Evolutionary conservation across 768 basidiomycete species (phyloP).

Genomic region (Lepiota brunneoincarnata): DNA sequence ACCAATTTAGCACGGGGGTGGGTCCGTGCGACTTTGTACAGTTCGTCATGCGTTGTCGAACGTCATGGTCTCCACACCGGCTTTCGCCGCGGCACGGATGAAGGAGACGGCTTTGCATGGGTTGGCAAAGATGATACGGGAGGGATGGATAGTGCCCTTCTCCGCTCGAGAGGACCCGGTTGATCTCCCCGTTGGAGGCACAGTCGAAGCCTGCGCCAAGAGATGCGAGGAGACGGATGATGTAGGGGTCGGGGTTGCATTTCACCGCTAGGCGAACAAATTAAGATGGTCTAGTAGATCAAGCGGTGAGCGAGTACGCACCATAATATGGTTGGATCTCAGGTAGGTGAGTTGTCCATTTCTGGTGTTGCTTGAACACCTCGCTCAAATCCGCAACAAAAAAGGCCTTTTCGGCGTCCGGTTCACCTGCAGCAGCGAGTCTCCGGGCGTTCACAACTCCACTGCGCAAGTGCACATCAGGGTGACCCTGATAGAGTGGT

Average conservation of each 20-base stretch:
- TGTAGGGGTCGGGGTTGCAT: slow-evolving; percentile 96
- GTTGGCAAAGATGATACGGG: slow-evolving; percentile 94
- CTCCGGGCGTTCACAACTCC: slow-evolving; percentile 69
- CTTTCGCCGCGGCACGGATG: slow-evolving; percentile 77
- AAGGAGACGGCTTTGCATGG: slow-evolving; percentile 97
- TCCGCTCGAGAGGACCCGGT: slow-evolving; percentile 69
- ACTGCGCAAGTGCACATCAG: slow-evolving; percentile 70
- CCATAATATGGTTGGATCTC: slow-evolving; percentile 95
- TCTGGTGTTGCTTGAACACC: slow-evolving; percentile 80
- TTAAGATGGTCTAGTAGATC: slow-evolving; percentile 11
- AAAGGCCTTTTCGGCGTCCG: slow-evolving; percentile 89
- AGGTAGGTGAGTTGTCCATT: slow-evolving; percentile 77
- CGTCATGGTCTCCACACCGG: slow-evolving; percentile 90
- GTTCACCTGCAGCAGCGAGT: slow-evolving; percentile 48
- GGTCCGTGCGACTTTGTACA: slow-evolving; percentile 84
- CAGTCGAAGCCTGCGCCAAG: slow-evolving; percentile 96
- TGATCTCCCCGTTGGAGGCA: slow-evolving; percentile 92
- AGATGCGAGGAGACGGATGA: slow-evolving; percentile 85
- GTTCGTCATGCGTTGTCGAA: slow-evolving; percentile 97
- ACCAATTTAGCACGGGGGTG: slow-evolving; percentile 85
- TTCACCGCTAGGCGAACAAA: slow-evolving; percentile 70
- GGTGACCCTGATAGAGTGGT: slow-evolving; percentile 63
- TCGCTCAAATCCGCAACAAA: slow-evolving; percentile 93
- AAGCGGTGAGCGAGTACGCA: slow-evolving; percentile 33
- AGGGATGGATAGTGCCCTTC: slow-evolving; percentile 59